Evolutionary conservation across 768 basidiomycete genomes (phyloP).

Genomic region (Cystobasidium tubakii): DNA sequence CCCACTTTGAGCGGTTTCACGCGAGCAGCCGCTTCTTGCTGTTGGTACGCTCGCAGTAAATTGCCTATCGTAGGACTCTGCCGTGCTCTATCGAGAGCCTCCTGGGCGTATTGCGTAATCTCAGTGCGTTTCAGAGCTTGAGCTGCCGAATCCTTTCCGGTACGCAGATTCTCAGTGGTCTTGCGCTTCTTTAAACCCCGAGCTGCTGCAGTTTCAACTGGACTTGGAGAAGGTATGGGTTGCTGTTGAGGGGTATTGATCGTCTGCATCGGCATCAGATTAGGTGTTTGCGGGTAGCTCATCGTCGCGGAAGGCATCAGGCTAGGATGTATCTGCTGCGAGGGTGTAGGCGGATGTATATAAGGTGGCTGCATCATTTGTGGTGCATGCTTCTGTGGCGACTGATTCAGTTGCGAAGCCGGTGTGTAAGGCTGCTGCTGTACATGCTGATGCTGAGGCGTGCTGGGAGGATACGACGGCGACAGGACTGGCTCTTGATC

Average conservation of each 20-base stretch:
- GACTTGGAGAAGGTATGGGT: conserved; percentile 19
- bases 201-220: background rate
- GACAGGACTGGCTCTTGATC: background rate
- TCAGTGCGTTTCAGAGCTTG: conserved; percentile 9
- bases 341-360: background rate
- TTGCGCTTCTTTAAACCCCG: conserved; percentile 36
- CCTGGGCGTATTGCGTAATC: conserved; percentile 21
- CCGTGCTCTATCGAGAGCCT: conserved; percentile 18
- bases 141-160: conserved; percentile 1
- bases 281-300: conserved; percentile 12
- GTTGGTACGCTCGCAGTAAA: conserved; percentile 28
- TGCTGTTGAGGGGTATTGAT: background rate
- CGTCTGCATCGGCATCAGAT: conserved; percentile 9
- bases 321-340: conserved; percentile 12
- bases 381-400: conserved; percentile 24
- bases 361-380: conserved; percentile 36
- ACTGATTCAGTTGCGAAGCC: conserved; percentile 8
- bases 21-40: conserved; percentile 31
- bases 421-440: conserved; percentile 2
- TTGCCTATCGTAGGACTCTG: conserved; percentile 32
- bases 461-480: conserved; percentile 12
- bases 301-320: conserved; percentile 1
- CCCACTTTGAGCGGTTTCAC: conserved; percentile 1
- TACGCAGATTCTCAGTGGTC: conserved; percentile 35
- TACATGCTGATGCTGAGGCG: background rate